Evolutionary conservation across 78 protist genomes (phyloP), one percentile per base, ranked within the genome.

Genomic region (Emiliania huxleyi): DNA sequence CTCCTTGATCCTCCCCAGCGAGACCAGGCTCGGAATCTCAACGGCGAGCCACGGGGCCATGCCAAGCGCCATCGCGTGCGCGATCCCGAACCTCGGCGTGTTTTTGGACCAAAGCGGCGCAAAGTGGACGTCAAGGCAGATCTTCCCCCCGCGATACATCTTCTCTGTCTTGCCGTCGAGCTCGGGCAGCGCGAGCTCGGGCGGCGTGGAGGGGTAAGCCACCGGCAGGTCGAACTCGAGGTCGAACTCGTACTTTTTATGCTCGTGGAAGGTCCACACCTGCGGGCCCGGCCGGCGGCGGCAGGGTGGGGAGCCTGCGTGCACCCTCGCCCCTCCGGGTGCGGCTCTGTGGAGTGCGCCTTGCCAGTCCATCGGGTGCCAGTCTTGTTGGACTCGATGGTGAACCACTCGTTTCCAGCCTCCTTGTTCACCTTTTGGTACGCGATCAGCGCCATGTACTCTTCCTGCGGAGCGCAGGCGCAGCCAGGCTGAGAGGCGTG

Each of bases 31-130:
- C 6, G 99, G 99, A 18, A 98, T 93, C 88, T 98, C 99, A 2
- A 98, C 98, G 1, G 99, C 99, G 38, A 98, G 94, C 99, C 99
- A 98, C 40, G 99, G 99, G 18, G 97, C 98, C 46, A 97, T 93
- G 96, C 99, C 99, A 18, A 98, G 95, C 5, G 98, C 99, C 48
- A 98, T 93, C 3, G 99, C 98, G 83, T 98, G 99, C 1, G 98
- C 99, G 83, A 98, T 96, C 79, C 99, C 99, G 88, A 98, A 98
- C 38, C 94, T 96, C 21, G 99, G 99, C 40, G 92, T 96, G 87
- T 98, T 98, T 55, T 95, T 55, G 12, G 98, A 96, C 99, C 99
- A 98, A 38, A 98, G 91, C 49, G 99, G 99, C 40, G 97, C 93
- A 95, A 98, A 98, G 69, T 98, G 99, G 38, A 92, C 95, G 49